Percentiles rank a stretch among this genome's conserved stretches.
phyloP scores from a whole-genome alignment of 345 rosid species.

The Murraya paniculata region DNA sequence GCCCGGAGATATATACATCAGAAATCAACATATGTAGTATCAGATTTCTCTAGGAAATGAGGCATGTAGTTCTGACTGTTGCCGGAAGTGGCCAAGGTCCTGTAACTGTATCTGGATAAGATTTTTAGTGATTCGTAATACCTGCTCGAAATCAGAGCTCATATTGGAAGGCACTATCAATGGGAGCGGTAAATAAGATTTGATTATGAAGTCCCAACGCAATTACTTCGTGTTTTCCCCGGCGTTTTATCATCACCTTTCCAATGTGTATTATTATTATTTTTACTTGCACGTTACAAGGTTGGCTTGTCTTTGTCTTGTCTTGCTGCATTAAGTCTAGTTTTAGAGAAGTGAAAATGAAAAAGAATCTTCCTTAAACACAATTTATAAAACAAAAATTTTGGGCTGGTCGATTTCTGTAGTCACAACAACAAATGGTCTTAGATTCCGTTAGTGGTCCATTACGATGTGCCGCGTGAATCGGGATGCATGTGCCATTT shows the following conservation, averaged over 20 bases:
- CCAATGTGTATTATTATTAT: neutral
- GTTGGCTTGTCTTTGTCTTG: neutral
- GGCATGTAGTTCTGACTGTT: neutral
- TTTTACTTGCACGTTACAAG: neutral
- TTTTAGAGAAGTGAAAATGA: neutral
- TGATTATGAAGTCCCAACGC: neutral
- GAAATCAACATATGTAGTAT: neutral
- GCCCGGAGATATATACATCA: neutral
- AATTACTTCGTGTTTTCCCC: neutral
- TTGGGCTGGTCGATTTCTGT: neutral
- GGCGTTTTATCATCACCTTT: neutral
- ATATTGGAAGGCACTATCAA: neutral
- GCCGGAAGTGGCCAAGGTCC: neutral
- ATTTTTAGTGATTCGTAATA: neutral
- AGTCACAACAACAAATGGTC: neutral
- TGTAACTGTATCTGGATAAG: neutral
- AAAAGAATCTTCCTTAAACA: neutral
- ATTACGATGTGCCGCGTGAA: neutral
- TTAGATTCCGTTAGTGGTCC: neutral
- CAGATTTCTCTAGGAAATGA: too few relatives aligned
- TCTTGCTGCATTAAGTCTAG: neutral
- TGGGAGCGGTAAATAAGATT: neutral
- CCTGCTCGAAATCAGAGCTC: neutral
- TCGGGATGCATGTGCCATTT: neutral
- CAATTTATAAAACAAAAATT: neutral